A percentile compares a stretch with the other conserved stretches of the same genome.
Evolutionary conservation across 345 rosid species (phyloP).

Genomic region (Sapria himalayana): DNA sequence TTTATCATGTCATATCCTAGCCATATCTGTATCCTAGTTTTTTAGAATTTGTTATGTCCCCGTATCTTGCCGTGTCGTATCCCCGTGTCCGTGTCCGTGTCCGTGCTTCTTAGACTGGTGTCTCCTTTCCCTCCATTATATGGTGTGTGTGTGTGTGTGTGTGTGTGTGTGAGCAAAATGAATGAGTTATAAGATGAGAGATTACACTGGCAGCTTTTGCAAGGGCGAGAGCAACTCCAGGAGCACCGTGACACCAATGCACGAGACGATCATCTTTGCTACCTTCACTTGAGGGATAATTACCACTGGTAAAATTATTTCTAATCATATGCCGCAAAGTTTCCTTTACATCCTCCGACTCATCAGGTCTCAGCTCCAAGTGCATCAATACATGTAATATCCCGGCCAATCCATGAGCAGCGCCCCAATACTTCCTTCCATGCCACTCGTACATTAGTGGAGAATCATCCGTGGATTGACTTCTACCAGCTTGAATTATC

Average conservation of each 20-base stretch:
- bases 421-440: constrained; percentile 56
- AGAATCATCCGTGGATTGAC: constrained; percentile 21
- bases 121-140: too few relatives aligned
- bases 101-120: too few relatives aligned
- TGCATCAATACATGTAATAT: constrained; percentile 50
- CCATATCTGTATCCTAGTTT: too few relatives aligned
- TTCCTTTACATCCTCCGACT: constrained; percentile 39
- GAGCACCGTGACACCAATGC: constrained; percentile 69
- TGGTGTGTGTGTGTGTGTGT: too few relatives aligned
- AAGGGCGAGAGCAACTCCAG: constrained; percentile 43
- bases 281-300: constrained; percentile 46
- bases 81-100: too few relatives aligned
- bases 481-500: constrained; percentile 31
- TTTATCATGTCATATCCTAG: too few relatives aligned
- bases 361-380: constrained; percentile 39
- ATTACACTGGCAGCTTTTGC: constrained; percentile 48
- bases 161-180: too few relatives aligned
- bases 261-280: constrained; percentile 32
- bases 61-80: too few relatives aligned
- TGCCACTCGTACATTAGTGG: constrained; percentile 70
- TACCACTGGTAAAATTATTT: constrained; percentile 36
- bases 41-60: too few relatives aligned
- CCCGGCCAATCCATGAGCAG: constrained; percentile 59
- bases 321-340: constrained; percentile 40
- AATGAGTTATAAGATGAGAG: too few relatives aligned